phyloP scores from a whole-genome alignment of 768 basidiomycete genomes.

The Lentinula boryana region DNA sequence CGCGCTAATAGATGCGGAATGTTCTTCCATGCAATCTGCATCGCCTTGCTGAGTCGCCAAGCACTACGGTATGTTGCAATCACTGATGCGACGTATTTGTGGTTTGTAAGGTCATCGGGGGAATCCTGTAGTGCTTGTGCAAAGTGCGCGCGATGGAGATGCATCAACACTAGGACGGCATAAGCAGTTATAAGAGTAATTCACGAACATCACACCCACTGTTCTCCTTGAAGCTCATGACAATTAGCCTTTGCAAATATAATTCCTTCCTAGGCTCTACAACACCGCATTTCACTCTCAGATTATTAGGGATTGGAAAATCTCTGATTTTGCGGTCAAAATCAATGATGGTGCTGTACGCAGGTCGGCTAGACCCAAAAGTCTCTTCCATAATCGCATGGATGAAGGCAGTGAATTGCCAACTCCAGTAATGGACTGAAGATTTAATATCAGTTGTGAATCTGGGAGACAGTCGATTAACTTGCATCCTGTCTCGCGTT shows the following conservation, averaged over 20 bases:
- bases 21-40: conserved; percentile 35
- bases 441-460: background rate
- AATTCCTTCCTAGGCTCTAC: conserved; percentile 15
- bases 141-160: conserved; percentile 64
- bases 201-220: conserved; percentile 23
- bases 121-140: conserved; percentile 59
- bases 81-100: conserved; percentile 63
- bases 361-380: conserved; percentile 46
- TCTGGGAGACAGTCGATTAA: background rate
- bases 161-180: conserved; percentile 43
- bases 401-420: conserved; percentile 47
- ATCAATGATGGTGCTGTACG: conserved; percentile 47
- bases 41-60: conserved; percentile 53
- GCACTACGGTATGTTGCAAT: conserved; percentile 69
- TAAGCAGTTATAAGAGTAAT: background rate
- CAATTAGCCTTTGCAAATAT: conserved; percentile 36
- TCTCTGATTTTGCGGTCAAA: conserved; percentile 59
- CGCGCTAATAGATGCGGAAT: conserved; percentile 38
- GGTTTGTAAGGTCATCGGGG: conserved; percentile 49
- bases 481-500: conserved; percentile 38
- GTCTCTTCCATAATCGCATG: conserved; percentile 44
- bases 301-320: conserved; percentile 42
- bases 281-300: conserved; percentile 31
- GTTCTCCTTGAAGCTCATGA: conserved; percentile 42
- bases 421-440: conserved; percentile 50